Evolutionary conservation across 352 stramenopile species (phyloP).

Genomic region (Phytophthora podocarpi): DNA sequence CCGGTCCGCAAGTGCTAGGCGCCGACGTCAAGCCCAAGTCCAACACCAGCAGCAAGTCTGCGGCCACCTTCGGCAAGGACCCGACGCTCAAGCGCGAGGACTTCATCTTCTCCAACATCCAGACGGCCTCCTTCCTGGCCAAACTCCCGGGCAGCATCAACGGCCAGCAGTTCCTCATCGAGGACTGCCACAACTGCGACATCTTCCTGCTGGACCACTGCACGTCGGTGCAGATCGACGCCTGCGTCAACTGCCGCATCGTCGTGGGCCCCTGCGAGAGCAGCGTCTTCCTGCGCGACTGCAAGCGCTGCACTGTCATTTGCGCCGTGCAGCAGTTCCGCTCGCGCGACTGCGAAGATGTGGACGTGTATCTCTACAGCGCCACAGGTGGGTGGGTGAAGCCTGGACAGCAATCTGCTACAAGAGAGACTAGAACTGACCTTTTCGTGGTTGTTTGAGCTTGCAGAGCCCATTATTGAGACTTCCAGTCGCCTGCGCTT

Average conservation of each 20-base stretch:
- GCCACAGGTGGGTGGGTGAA: slow-evolving; percentile 41
- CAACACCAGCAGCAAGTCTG: slow-evolving; percentile 1
- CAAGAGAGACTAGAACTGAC: no score
- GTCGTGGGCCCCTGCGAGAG: slow-evolving; percentile 69
- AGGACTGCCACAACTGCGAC: slow-evolving; percentile 73
- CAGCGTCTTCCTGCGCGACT: slow-evolving; percentile 78
- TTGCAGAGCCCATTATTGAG: slow-evolving; percentile 74
- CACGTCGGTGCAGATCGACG: slow-evolving; percentile 80
- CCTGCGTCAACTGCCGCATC: slow-evolving; percentile 72
- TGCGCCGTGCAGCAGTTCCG: slow-evolving; percentile 79
- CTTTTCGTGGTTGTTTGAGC: background rate
- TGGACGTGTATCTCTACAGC: slow-evolving; percentile 73
- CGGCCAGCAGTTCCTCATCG: slow-evolving; percentile 83
- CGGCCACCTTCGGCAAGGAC: slow-evolving; percentile 62
- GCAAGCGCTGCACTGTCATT: slow-evolving; percentile 63
- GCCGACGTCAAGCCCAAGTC: background rate
- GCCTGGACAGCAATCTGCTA: no score
- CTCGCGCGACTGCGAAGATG: slow-evolving; percentile 62
- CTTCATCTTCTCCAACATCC: slow-evolving; percentile 64
- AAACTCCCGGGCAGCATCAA: slow-evolving; percentile 70
- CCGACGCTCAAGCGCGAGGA: slow-evolving; percentile 72
- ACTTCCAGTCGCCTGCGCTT: slow-evolving; percentile 64
- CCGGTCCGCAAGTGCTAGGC: slow-evolving; percentile 20
- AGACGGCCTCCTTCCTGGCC: slow-evolving; percentile 43
- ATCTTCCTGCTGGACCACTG: slow-evolving; percentile 82